These are phyloP conservation scores for Stereocaulon alpinum DNA, from an alignment of 495 filamentous ascomycete genomes.

Conservation along the genomic window DNA sequence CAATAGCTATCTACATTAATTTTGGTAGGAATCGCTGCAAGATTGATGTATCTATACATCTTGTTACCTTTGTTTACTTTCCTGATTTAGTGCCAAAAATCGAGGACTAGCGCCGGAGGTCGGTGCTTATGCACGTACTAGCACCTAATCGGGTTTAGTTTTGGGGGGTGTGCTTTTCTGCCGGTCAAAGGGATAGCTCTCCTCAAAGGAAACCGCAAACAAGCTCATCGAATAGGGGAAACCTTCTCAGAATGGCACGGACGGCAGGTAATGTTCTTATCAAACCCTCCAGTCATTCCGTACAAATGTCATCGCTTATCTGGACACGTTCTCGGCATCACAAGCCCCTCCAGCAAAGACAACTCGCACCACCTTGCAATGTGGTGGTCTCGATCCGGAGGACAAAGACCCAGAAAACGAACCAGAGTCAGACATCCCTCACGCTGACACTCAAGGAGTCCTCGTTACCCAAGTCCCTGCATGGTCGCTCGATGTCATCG, in stretches of 20 bases:
- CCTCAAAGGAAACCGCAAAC: neutral
- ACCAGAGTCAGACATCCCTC: neutral
- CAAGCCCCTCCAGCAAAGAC: neutral
- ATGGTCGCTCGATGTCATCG: neutral
- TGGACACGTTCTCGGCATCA: neutral
- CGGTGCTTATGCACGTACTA: no score
- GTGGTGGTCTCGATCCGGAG: neutral
- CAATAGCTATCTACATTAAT: no score
- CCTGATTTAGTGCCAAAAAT: no score
- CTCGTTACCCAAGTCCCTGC: slow-evolving; percentile 2
- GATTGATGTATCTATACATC: no score
- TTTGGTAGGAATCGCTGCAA: no score
- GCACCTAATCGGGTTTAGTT: no score
- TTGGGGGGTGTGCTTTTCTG: no score
- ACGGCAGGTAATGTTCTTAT: neutral
- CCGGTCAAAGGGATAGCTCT: no score
- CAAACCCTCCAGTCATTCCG: neutral
- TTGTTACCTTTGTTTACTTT: no score
- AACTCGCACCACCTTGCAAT: neutral
- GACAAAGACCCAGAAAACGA: neutral
- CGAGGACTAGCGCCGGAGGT: no score
- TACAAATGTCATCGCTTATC: neutral
- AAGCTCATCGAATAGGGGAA: neutral
- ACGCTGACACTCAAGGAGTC: neutral
- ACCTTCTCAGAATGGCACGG: neutral